Conservation (phyloP, 257 asterid genomes). For the Petrea volubilis region DNA sequence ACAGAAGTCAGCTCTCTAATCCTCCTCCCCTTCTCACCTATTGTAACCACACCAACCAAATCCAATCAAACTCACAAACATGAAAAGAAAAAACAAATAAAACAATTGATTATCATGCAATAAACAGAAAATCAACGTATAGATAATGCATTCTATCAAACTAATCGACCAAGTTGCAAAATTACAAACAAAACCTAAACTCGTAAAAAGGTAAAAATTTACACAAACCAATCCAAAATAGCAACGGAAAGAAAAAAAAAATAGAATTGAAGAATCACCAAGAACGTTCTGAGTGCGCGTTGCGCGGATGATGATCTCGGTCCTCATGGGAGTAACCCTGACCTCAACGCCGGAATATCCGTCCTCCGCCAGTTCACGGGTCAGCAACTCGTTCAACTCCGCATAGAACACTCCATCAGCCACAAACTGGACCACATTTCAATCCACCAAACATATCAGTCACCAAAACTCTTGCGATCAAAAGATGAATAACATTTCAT, state of each 20-base stretch:
- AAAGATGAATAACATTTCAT: not conserved
- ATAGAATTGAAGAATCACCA: constrained; percentile 18
- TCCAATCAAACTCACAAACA: not conserved
- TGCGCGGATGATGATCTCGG: constrained; percentile 57
- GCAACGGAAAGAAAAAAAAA: not conserved
- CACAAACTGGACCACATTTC: constrained; percentile 37
- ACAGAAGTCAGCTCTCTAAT: constrained; percentile 53
- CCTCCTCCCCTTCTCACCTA: constrained; percentile 61
- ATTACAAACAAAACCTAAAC: not conserved
- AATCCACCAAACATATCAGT: not conserved
- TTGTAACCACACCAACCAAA: not conserved
- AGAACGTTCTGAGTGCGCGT: constrained; percentile 61
- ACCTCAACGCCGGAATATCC: constrained; percentile 65
- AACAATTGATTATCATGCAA: not conserved
- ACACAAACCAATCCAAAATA: not conserved
- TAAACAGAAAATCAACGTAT: not conserved
- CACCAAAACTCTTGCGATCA: not conserved
- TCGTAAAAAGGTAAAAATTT: too few species aligned
- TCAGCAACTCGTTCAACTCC: constrained; percentile 50
- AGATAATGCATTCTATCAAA: not conserved
- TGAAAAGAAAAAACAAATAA: not conserved
- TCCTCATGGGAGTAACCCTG: constrained; percentile 55
- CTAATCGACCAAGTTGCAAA: not conserved
- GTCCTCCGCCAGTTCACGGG: constrained; percentile 61
- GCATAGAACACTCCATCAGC: constrained; percentile 59